phyloP scores from a whole-genome alignment of 768 basidiomycete genomes.

The Boletus edulis region DNA sequence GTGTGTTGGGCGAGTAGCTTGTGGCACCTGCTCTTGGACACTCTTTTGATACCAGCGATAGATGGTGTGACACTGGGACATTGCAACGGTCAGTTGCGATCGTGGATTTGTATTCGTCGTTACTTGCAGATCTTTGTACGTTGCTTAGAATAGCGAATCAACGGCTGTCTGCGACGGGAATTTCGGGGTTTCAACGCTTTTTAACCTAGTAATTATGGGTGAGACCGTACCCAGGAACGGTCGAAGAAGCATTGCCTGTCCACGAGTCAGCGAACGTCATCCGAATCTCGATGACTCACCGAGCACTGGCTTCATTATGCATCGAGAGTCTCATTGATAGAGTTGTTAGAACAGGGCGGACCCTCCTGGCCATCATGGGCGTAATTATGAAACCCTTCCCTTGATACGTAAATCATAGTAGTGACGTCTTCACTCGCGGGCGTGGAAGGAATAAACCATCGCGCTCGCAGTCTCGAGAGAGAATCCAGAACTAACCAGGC shows the following conservation, averaged over 20 bases:
- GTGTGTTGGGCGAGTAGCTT: constrained; percentile 1
- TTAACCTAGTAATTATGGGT: constrained; percentile 21
- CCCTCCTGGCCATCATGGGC: neutral
- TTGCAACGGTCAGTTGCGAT: constrained; percentile 10
- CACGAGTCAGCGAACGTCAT: constrained; percentile 12
- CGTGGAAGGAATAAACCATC: neutral
- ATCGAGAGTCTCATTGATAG: constrained; percentile 4
- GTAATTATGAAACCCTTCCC: constrained; percentile 4
- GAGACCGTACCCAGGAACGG: constrained; percentile 2
- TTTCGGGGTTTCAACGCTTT: constrained; percentile 10
- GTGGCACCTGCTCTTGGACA: constrained; percentile 8
- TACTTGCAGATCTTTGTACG: constrained; percentile 16
- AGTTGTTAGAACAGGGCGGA: neutral
- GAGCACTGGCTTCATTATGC: constrained; percentile 4
- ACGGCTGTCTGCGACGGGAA: constrained; percentile 9
- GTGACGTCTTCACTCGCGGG: neutral
- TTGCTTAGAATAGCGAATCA: constrained; percentile 7
- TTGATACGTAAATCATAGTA: constrained; percentile 4
- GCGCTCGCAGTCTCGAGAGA: neutral
- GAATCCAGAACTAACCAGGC: neutral
- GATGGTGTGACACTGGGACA: constrained; percentile 22
- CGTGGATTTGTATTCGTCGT: constrained; percentile 24
- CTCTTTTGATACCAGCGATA: constrained; percentile 23
- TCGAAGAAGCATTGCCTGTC: neutral
- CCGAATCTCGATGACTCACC: constrained; percentile 17